Conservation (phyloP, 768 basidiomycete genomes). For the Podaxis rugospora region DNA sequence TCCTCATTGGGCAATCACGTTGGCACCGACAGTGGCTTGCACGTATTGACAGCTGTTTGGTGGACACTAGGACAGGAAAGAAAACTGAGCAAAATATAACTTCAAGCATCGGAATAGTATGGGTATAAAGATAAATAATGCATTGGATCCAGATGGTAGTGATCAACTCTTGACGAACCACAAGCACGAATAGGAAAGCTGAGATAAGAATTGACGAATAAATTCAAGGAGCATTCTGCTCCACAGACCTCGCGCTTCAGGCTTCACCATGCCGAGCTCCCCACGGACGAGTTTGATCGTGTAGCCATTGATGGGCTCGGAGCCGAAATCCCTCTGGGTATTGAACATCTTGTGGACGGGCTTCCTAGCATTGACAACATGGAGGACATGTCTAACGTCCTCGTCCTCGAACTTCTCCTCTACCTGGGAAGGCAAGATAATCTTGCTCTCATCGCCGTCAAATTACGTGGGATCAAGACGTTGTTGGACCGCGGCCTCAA, state of each 20-base stretch:
- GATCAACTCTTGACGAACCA: too few species aligned
- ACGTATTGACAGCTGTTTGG: too few species aligned
- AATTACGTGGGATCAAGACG: slow-evolving; percentile 18
- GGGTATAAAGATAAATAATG: too few species aligned
- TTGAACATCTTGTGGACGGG: slow-evolving; percentile 22
- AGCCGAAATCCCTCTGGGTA: slow-evolving; percentile 2
- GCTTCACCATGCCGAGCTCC: slow-evolving; percentile 17
- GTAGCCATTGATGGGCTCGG: slow-evolving; percentile 16
- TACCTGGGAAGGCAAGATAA: slow-evolving; percentile 17
- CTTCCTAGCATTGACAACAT: slow-evolving; percentile 43
- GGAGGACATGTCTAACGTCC: slow-evolving; percentile 31
- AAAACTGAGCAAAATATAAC: too few species aligned
- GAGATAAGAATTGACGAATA: too few species aligned
- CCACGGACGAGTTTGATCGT: slow-evolving; percentile 17
- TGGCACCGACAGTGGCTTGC: too few species aligned
- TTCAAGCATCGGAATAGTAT: too few species aligned
- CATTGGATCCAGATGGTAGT: too few species aligned
- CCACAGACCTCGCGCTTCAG: background rate
- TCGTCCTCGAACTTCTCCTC: slow-evolving; percentile 19
- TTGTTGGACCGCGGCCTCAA: slow-evolving; percentile 17
- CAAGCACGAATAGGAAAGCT: too few species aligned
- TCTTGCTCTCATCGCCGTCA: slow-evolving; percentile 18
- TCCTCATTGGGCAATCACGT: too few species aligned
- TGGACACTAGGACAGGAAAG: too few species aligned
- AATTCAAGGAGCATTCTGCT: too few species aligned